These are phyloP conservation scores for Agarophyton chilense DNA, from an alignment of 23 red algal genomes.

Conservation along the genomic window DNA sequence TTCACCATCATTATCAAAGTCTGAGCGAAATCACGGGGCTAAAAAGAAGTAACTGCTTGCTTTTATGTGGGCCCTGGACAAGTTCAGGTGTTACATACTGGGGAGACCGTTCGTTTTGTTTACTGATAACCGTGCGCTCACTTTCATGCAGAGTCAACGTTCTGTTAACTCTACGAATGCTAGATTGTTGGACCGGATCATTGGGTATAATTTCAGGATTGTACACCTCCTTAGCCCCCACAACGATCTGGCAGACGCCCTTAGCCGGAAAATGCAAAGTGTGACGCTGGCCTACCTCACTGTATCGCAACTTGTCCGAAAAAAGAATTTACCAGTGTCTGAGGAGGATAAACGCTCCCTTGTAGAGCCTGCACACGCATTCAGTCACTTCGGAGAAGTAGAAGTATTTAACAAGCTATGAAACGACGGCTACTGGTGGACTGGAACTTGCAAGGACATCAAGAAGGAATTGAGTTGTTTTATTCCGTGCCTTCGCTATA, in stretches of 20 bases:
- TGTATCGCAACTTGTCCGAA: background rate
- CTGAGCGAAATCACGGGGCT: background rate
- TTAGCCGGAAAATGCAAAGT: background rate
- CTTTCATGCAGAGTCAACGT: background rate
- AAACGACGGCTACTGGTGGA: conserved; percentile 5
- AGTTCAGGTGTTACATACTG: background rate
- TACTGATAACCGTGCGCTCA: background rate
- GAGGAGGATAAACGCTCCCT: background rate
- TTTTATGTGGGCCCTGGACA: background rate
- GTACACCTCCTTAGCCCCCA: background rate
- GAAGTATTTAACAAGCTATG: conserved; percentile 10
- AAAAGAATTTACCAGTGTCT: background rate
- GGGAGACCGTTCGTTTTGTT: background rate
- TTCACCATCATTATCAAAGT: background rate
- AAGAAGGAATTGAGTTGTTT: background rate
- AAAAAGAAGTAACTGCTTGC: background rate
- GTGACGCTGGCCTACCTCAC: background rate
- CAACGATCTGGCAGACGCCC: conserved; percentile 2
- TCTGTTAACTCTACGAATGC: background rate
- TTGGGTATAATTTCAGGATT: background rate
- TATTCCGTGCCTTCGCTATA: too few relatives aligned
- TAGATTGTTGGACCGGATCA: background rate
- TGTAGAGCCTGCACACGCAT: background rate
- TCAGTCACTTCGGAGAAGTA: background rate
- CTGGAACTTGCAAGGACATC: background rate